A percentile compares a stretch with the other conserved stretches of the same genome.
These are phyloP conservation scores for Grifola frondosa DNA, from an alignment of 1,284 basidiomycete species.

Conservation along the genomic window DNA sequence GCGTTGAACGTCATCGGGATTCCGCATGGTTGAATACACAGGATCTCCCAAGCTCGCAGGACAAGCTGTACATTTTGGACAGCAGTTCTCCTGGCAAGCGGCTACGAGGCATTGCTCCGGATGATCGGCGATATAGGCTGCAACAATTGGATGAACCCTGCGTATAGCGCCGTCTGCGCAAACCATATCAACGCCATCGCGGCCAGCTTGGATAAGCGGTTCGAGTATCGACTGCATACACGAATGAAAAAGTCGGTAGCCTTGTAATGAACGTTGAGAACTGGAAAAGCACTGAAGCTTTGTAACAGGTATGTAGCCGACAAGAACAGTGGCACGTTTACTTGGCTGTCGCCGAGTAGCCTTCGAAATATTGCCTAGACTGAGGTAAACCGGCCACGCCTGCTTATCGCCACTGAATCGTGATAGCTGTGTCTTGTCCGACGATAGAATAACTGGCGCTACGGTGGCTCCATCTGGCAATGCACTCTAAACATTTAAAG, in stretches of 20 bases:
- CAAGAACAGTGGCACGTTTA: constrained; percentile 29
- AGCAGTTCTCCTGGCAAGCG: constrained; percentile 22
- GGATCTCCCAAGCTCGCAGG: constrained; percentile 9
- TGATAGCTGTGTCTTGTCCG: constrained; percentile 40
- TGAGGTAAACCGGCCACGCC: constrained; percentile 39
- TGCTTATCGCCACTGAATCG: constrained; percentile 34
- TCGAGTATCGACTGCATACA: constrained; percentile 25
- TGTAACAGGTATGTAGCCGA: constrained; percentile 41
- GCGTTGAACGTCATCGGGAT: constrained; percentile 1
- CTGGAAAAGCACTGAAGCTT: constrained; percentile 37
- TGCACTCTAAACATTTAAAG: neutral
- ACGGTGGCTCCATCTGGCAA: constrained; percentile 6
- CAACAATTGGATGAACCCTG: constrained; percentile 35
- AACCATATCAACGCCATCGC: constrained; percentile 31
- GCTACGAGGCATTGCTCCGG: constrained; percentile 39
- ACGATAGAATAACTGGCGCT: constrained; percentile 25
- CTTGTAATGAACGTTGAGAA: constrained; percentile 6
- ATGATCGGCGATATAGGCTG: constrained; percentile 44
- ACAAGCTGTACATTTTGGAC: constrained; percentile 19
- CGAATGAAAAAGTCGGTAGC: constrained; percentile 20
- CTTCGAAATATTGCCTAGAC: constrained; percentile 38
- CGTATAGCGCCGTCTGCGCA: constrained; percentile 37
- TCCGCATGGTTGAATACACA: constrained; percentile 4
- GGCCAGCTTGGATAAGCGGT: constrained; percentile 33
- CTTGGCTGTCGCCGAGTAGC: constrained; percentile 29